phyloP scores from a whole-genome alignment of 148 eudicot species.

The Spergularia bocconei region DNA sequence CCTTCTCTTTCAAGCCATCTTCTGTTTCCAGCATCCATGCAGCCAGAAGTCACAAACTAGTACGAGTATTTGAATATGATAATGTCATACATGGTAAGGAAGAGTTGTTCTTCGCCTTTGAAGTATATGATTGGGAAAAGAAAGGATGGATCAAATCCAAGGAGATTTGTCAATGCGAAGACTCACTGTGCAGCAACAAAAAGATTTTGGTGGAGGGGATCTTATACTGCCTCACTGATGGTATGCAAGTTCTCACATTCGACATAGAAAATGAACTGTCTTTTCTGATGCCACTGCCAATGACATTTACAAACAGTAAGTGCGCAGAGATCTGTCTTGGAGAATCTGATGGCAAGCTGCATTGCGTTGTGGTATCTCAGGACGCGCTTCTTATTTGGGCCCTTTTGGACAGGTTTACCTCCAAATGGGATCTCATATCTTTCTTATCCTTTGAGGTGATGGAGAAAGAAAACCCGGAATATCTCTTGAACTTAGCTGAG shows the following conservation, averaged over 20 bases:
- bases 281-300: conserved; percentile 19
- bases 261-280: conserved; percentile 24
- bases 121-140: conserved; percentile 20
- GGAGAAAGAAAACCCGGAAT: conserved; percentile 23
- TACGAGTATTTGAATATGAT: conserved; percentile 21
- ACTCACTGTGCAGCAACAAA: conserved; percentile 20
- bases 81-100: conserved; percentile 21
- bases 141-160: conserved; percentile 25
- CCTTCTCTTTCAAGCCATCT: conserved; percentile 24
- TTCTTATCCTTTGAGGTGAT: conserved; percentile 19
- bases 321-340: conserved; percentile 26
- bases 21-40: background rate
- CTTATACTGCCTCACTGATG: conserved; percentile 29
- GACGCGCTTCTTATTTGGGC: conserved; percentile 24
- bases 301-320: background rate
- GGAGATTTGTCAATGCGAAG: conserved; percentile 28
- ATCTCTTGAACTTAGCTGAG: conserved; percentile 14
- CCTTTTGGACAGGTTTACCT: conserved; percentile 24
- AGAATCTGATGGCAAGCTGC: conserved; percentile 19
- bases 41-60: conserved; percentile 17
- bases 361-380: conserved; percentile 15
- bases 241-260: conserved; percentile 19
- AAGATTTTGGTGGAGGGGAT: conserved; percentile 15
- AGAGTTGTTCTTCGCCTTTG: conserved; percentile 22
- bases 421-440: conserved; percentile 25